Percentiles rank a stretch among this genome's conserved stretches.
Conservation (phyloP, 176 grass and related monocot genomes). For the Olyra latifolia region DNA sequence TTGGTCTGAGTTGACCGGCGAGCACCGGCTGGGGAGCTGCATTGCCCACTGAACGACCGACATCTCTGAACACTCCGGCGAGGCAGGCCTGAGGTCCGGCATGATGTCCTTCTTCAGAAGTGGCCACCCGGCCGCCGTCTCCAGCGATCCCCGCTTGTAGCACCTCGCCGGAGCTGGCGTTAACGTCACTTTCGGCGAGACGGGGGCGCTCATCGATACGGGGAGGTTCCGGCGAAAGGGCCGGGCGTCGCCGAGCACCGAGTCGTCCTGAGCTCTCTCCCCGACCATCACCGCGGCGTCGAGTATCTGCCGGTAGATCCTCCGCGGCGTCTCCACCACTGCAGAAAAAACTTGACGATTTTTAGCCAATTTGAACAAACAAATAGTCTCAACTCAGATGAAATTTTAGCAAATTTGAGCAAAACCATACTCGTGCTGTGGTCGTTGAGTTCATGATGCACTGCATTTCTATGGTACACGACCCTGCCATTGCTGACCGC, state of each 20-base stretch:
- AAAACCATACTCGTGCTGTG: slow-evolving; percentile 20
- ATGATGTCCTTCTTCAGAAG: slow-evolving; percentile 41
- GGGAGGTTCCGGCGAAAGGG: slow-evolving; percentile 13
- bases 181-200: slow-evolving; percentile 7
- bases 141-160: slow-evolving; percentile 6
- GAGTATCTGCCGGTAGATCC: slow-evolving; percentile 46
- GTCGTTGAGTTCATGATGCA: slow-evolving; percentile 2
- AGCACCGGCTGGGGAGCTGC: slow-evolving; percentile 64
- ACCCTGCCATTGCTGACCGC: slow-evolving; percentile 66
- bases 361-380: neutral
- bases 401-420: neutral
- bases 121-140: slow-evolving; percentile 58
- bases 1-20: neutral
- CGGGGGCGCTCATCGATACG: slow-evolving; percentile 10
- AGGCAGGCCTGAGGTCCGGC: slow-evolving; percentile 6
- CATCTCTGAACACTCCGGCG: slow-evolving; percentile 40
- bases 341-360: neutral
- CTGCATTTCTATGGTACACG: slow-evolving; percentile 54
- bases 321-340: slow-evolving; percentile 45
- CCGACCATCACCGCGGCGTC: slow-evolving; percentile 14
- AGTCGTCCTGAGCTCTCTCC: slow-evolving; percentile 33
- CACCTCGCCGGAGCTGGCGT: slow-evolving; percentile 6
- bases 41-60: slow-evolving; percentile 91
- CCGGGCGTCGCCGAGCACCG: slow-evolving; percentile 5
- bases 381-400: neutral